Conservation (phyloP, 768 basidiomycete genomes). For the Boletales sp. region DNA sequence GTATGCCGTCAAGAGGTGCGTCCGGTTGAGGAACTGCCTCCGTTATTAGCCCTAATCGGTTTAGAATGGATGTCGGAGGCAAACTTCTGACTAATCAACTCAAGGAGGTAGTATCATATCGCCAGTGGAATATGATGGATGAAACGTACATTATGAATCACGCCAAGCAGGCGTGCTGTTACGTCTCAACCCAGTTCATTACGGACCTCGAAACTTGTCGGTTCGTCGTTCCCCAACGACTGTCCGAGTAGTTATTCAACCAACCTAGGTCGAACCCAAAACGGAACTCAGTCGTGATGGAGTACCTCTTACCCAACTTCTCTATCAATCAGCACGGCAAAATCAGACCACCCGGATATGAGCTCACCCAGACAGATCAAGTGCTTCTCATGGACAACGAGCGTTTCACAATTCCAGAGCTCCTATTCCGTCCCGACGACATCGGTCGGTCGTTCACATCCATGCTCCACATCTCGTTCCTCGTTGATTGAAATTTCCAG, state of each 20-base stretch:
- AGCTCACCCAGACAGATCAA: constrained; percentile 54
- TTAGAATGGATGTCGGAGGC: constrained; percentile 90
- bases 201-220: constrained; percentile 73
- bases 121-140: constrained; percentile 99
- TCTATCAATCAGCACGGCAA: constrained; percentile 60
- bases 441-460: constrained; percentile 56
- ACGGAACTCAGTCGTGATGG: constrained; percentile 69
- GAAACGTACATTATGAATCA: constrained; percentile 92
- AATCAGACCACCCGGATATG: constrained; percentile 51
- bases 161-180: constrained; percentile 89
- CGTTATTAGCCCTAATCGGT: constrained; percentile 15
- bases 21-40: constrained; percentile 10
- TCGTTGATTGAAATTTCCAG: constrained; percentile 33
- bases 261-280: constrained; percentile 48
- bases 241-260: constrained; percentile 14
- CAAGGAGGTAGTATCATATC: constrained; percentile 89
- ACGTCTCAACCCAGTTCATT: constrained; percentile 70
- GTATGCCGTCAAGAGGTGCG: constrained; percentile 77
- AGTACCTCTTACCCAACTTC: constrained; percentile 90
- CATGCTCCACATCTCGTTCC: constrained; percentile 4
- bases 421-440: constrained; percentile 86
- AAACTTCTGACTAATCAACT: constrained; percentile 94
- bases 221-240: constrained; percentile 44
- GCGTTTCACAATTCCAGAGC: constrained; percentile 88
- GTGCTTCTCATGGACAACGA: constrained; percentile 88